Conservation (phyloP, 2,329 filamentous ascomycete genomes). For the Beauveria brongniartii region DNA sequence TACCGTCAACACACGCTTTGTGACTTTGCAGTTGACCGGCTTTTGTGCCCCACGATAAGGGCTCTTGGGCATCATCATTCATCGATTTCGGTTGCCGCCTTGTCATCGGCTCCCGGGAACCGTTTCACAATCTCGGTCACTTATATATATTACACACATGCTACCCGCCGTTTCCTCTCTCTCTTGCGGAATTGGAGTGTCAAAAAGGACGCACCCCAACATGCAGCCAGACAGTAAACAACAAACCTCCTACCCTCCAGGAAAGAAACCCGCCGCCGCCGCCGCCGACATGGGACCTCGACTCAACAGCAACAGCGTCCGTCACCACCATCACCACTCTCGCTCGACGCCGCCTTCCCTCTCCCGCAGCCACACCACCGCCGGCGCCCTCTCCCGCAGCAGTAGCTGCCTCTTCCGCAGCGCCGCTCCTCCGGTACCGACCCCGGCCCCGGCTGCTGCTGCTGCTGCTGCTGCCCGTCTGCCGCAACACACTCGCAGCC, state of each 20-base stretch:
- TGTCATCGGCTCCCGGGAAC: too few species aligned
- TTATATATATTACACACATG: background rate
- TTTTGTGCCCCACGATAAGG: too few species aligned
- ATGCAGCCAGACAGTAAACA: background rate
- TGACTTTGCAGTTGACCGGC: too few species aligned
- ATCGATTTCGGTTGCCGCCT: too few species aligned
- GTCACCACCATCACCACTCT: background rate
- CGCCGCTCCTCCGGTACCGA: too few species aligned
- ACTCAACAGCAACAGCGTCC: background rate
- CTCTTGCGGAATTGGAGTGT: background rate
- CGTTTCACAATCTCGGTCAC: too few species aligned
- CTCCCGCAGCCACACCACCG: too few species aligned
- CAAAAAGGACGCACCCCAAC: background rate
- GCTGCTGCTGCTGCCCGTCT: too few species aligned
- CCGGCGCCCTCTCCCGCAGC: too few species aligned
- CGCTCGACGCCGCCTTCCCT: background rate
- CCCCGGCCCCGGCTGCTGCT: too few species aligned
- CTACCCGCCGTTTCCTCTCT: background rate
- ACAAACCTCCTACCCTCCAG: background rate
- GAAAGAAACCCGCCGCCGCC: background rate
- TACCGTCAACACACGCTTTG: too few species aligned
- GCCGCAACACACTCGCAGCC: background rate
- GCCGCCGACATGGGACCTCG: background rate
- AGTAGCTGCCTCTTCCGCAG: background rate
- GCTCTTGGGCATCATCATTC: too few species aligned